Evolutionary conservation across 1,284 basidiomycete species (phyloP).

Genomic region (Pseudozyma sp.): DNA sequence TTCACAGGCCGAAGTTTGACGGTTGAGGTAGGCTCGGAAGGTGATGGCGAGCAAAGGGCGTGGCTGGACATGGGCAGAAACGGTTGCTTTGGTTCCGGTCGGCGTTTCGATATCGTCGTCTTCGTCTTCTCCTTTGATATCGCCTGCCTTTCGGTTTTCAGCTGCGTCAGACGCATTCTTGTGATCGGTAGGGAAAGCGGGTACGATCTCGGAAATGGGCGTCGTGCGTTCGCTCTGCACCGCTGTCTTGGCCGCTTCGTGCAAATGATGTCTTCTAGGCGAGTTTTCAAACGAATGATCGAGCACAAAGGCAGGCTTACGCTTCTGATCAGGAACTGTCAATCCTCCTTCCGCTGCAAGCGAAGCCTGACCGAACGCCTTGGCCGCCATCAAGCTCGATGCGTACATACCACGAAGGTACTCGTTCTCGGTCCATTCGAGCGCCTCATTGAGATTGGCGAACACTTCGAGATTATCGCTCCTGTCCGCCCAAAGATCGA

Average conservation of each 20-base stretch:
- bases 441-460: constrained; percentile 84
- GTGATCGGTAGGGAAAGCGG: not conserved
- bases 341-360: constrained; percentile 71
- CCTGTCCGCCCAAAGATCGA: constrained; percentile 77
- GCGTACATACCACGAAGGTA: constrained; percentile 70
- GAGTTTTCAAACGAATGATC: constrained; percentile 78
- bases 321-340: constrained; percentile 63
- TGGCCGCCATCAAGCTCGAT: constrained; percentile 64
- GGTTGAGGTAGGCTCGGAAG: constrained; percentile 53
- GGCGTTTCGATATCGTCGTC: not conserved
- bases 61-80: constrained; percentile 36
- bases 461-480: constrained; percentile 77
- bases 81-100: constrained; percentile 5
- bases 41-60: constrained; percentile 55
- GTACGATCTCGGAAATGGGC: constrained; percentile 29
- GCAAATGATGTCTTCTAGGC: constrained; percentile 80
- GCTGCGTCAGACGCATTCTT: no score
- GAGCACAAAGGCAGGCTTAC: constrained; percentile 66
- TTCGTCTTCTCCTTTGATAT: not conserved
- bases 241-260: constrained; percentile 76
- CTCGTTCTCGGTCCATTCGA: constrained; percentile 79
- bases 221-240: constrained; percentile 37
- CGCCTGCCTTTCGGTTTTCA: not conserved
- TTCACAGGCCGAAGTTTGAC: constrained; percentile 1
- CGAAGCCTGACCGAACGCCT: constrained; percentile 65